Percentiles rank a stretch among this genome's conserved stretches.
These are phyloP conservation scores for Ophiostoma tasmaniense DNA, from an alignment of 2,329 filamentous ascomycete genomes.

Conservation along the genomic window DNA sequence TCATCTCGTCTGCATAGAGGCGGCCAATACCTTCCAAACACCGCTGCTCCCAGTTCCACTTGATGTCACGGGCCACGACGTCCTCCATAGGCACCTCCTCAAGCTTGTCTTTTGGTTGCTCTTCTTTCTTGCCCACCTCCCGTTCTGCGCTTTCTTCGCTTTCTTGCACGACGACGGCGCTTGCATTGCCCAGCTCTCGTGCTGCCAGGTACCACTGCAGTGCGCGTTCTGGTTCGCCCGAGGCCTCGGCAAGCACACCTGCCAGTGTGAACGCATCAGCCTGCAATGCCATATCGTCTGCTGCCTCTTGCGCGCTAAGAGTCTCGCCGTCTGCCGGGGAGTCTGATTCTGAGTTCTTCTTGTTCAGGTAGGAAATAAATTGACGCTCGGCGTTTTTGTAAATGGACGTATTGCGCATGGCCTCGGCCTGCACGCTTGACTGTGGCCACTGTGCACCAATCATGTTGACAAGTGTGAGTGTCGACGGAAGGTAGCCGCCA, in stretches of 20 bases:
- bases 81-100: not conserved
- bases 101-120: not conserved
- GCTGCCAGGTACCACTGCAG: conserved; percentile 24
- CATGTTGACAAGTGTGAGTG: conserved; percentile 27
- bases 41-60: conserved; percentile 31
- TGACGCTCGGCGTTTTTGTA: conserved; percentile 21
- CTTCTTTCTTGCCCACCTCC: not conserved
- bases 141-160: not conserved
- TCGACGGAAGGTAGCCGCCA: conserved; percentile 30
- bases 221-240: conserved; percentile 23
- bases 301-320: not conserved
- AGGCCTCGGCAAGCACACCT: conserved; percentile 24
- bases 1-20: conserved; percentile 21
- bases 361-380: conserved; percentile 23
- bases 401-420: conserved; percentile 18
- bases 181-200: conserved; percentile 7
- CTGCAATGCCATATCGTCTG: conserved; percentile 12
- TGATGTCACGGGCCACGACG: conserved; percentile 7
- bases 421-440: not conserved
- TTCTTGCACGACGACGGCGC: not conserved
- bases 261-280: conserved; percentile 33
- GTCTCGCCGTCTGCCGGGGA: not conserved
- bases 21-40: conserved; percentile 27
- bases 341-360: not conserved
- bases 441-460: conserved; percentile 15